A percentile compares a stretch with the other conserved stretches of the same genome.
Conservation (phyloP, 305 asterid genomes). For the Petunia hybrid region DNA sequence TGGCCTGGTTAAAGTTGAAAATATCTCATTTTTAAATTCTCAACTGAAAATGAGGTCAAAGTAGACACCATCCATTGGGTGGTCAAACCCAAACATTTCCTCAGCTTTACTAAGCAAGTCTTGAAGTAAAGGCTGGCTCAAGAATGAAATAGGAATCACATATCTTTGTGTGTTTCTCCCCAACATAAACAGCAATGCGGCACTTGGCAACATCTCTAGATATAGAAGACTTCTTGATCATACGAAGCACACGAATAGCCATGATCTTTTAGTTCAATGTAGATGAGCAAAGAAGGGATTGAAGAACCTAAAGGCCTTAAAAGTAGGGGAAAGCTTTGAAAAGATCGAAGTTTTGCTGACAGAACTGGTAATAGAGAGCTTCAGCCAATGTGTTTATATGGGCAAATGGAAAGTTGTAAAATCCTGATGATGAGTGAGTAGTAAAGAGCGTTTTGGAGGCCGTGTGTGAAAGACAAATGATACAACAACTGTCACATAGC, state of each 20-base stretch:
- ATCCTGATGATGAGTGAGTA: background rate
- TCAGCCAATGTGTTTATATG: background rate
- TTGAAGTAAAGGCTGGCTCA: conserved; percentile 46
- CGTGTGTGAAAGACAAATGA: background rate
- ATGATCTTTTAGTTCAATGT: background rate
- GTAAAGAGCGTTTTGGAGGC: background rate
- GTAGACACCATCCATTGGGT: conserved; percentile 54
- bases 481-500: no score
- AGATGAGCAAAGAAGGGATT: background rate
- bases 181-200: conserved; percentile 47
- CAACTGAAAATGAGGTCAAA: background rate
- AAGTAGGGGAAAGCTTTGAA: background rate
- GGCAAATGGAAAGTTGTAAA: background rate
- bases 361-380: background rate
- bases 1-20: no score
- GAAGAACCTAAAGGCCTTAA: background rate
- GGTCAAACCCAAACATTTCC: conserved; percentile 52
- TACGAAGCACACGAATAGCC: background rate
- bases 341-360: background rate
- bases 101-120: conserved; percentile 45
- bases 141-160: conserved; percentile 44
- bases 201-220: conserved; percentile 20
- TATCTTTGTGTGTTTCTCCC: conserved; percentile 42
- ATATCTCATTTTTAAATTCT: no score
- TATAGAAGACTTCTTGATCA: conserved; percentile 16